These are phyloP conservation scores for Ophiosphaerella korrae DNA, from an alignment of 2,329 filamentous ascomycete species.

Conservation along the genomic window DNA sequence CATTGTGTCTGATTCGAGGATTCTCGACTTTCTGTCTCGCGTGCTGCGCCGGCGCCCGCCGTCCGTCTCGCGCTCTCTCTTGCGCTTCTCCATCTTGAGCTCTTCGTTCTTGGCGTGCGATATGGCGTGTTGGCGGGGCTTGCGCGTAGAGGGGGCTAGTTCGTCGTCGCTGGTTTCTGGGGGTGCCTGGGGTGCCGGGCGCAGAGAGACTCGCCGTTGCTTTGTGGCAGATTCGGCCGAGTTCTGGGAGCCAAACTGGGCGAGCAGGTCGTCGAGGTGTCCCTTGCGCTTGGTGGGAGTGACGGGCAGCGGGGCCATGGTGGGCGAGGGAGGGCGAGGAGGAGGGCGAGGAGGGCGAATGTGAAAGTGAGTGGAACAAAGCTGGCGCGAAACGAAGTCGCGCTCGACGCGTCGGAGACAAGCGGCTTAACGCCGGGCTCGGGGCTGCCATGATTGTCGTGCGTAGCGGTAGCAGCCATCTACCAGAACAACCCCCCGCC, in stretches of 20 bases:
- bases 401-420: slow-evolving; percentile 4
- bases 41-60: slow-evolving; percentile 25
- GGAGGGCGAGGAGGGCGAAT: too few relatives aligned
- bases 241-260: slow-evolving; percentile 35
- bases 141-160: slow-evolving; percentile 15
- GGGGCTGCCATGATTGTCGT: too few relatives aligned
- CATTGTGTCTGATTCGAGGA: slow-evolving; percentile 40
- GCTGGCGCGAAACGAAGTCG: neutral
- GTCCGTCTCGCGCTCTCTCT: slow-evolving; percentile 15
- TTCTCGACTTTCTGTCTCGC: slow-evolving; percentile 31
- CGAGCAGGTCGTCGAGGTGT: slow-evolving; percentile 30
- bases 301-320: slow-evolving; percentile 30
- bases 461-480: too few relatives aligned
- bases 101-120: slow-evolving; percentile 24
- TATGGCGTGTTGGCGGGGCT: slow-evolving; percentile 5
- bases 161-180: slow-evolving; percentile 30
- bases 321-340: slow-evolving; percentile 4
- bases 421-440: slow-evolving; percentile 3
- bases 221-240: slow-evolving; percentile 41
- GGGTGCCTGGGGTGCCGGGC: neutral
- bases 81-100: slow-evolving; percentile 42
- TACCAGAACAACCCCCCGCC: slow-evolving; percentile 3
- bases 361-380: too few relatives aligned
- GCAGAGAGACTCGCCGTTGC: slow-evolving; percentile 22
- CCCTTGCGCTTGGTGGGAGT: slow-evolving; percentile 34